These are phyloP conservation scores for Talaromyces pinophilus DNA, from an alignment of 2,329 filamentous ascomycete genomes.

Conservation along the genomic window DNA sequence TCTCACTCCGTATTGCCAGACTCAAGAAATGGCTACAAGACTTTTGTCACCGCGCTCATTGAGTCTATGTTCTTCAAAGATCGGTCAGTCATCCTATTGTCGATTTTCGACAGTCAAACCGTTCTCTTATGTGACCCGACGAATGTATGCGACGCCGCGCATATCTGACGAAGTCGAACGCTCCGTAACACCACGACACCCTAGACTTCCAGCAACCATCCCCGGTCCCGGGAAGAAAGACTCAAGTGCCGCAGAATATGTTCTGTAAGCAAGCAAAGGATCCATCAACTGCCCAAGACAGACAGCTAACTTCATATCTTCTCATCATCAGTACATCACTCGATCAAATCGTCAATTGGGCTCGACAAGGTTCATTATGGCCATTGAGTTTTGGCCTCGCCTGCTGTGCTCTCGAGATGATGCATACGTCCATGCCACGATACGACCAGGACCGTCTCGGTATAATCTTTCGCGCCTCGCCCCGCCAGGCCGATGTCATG, in stretches of 20 bases:
- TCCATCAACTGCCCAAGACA: neutral
- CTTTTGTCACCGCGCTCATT: neutral
- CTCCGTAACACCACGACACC: neutral
- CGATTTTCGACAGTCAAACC: neutral
- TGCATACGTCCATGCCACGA: conserved; percentile 82
- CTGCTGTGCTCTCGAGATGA: conserved; percentile 91
- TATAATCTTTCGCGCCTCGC: conserved; percentile 87
- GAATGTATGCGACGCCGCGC: neutral
- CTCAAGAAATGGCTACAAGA: neutral
- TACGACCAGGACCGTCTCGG: conserved; percentile 88
- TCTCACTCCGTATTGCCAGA: neutral
- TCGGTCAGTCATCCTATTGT: too few relatives aligned
- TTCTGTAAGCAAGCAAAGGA: neutral
- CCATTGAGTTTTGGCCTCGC: conserved; percentile 86
- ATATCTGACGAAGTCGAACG: neutral
- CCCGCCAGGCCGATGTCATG: conserved; percentile 88
- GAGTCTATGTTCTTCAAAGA: neutral
- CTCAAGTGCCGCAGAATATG: neutral
- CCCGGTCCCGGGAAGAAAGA: neutral
- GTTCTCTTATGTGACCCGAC: neutral
- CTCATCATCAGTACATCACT: conserved; percentile 36
- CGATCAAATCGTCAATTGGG: conserved; percentile 81
- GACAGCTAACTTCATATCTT: neutral
- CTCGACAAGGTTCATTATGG: conserved; percentile 80
- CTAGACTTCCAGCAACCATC: neutral